Evolutionary conservation across 768 basidiomycete genomes (phyloP).

Genomic region (Kwoniella sp.): DNA sequence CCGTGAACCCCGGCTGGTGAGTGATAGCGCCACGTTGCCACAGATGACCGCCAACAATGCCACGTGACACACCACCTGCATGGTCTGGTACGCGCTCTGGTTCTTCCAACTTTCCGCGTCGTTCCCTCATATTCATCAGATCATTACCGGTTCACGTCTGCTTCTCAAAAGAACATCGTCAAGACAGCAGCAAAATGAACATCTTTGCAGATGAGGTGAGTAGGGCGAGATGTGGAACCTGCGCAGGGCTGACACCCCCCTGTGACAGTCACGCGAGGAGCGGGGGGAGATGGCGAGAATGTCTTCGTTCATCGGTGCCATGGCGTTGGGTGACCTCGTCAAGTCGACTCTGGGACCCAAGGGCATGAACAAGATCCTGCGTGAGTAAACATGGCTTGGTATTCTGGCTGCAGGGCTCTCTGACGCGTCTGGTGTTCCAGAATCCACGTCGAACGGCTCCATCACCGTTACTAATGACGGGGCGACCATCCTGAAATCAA

Average conservation of each 20-base stretch:
- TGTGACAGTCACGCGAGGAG: constrained; percentile 61
- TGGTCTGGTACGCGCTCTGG: constrained; percentile 3
- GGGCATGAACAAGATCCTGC: constrained; percentile 99
- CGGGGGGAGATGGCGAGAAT: constrained; percentile 97
- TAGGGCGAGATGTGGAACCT: neutral
- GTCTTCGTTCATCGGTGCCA: constrained; percentile 93
- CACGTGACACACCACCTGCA: neutral
- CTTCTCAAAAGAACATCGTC: neutral
- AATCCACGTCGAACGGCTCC: constrained; percentile 68
- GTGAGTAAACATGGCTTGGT: constrained; percentile 24
- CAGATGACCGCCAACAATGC: neutral
- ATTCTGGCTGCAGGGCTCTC: neutral
- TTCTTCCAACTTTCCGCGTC: constrained; percentile 12
- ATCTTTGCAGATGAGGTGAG: constrained; percentile 41
- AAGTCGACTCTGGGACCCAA: constrained; percentile 98
- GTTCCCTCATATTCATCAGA: neutral
- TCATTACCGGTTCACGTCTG: too few relatives aligned
- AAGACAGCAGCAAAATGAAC: constrained; percentile 30
- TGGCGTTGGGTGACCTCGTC: constrained; percentile 95
- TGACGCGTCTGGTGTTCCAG: constrained; percentile 7
- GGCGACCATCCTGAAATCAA: constrained; percentile 94
- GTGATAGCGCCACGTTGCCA: neutral
- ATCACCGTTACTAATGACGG: constrained; percentile 99
- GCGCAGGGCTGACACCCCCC: neutral
- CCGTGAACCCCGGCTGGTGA: too few relatives aligned